Evolutionary conservation across 345 rosid species (phyloP).

Genomic region (Populus tremula): DNA sequence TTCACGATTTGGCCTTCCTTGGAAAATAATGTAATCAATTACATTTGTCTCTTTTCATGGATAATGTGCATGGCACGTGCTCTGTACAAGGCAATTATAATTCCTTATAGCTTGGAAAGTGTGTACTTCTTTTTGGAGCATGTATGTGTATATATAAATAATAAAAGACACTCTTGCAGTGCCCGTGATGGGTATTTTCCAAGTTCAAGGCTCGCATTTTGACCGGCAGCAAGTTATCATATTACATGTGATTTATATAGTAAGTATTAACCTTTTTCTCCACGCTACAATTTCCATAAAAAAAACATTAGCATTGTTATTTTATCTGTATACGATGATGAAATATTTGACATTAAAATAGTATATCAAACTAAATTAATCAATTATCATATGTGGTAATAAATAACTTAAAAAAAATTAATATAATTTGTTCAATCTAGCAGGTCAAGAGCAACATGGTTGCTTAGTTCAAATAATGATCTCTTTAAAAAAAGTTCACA

Average conservation of each 20-base stretch:
- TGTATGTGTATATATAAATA: background rate
- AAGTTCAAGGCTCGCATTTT: background rate
- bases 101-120: slow-evolving; percentile 8
- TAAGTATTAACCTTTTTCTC: no score
- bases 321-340: no score
- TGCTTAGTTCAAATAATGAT: fast-evolving
- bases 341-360: no score
- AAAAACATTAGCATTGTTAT: no score
- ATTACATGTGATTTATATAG: no score
- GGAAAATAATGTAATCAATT: slow-evolving; percentile 8
- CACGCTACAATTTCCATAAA: no score
- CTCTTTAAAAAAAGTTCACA: fast-evolving
- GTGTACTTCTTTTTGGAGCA: background rate
- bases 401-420: no score
- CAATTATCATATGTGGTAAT: fast-evolving
- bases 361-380: no score
- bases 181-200: no score
- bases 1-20: background rate
- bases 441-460: fast-evolving
- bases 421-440: no score
- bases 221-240: background rate
- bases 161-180: background rate
- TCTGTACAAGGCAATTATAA: slow-evolving; percentile 15
- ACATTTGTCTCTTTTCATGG: slow-evolving; percentile 21
- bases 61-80: slow-evolving; percentile 32